Conservation (phyloP, 2,329 filamentous ascomycete genomes). For the Venturiaceae sp. region DNA sequence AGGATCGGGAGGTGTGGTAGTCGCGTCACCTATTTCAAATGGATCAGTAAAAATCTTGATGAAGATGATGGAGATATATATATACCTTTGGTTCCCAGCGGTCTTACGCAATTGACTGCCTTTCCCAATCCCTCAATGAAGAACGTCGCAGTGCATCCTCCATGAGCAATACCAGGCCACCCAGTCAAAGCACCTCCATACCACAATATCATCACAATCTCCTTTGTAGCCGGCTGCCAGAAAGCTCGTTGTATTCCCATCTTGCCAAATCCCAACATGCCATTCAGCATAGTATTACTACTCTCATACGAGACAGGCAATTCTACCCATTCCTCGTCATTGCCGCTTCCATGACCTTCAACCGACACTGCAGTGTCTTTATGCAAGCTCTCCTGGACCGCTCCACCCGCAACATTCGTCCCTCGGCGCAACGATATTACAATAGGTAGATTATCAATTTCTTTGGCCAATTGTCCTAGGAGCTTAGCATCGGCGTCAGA, state of each 20-base stretch:
- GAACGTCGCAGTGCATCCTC: slow-evolving; percentile 58
- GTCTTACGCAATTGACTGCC: slow-evolving; percentile 31
- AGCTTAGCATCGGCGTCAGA: not conserved
- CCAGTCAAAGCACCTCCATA: slow-evolving; percentile 56
- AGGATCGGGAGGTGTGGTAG: slow-evolving; percentile 17
- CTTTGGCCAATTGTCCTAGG: not conserved
- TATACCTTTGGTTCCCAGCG: not conserved
- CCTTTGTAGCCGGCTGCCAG: slow-evolving; percentile 21
- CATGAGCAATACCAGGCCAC: slow-evolving; percentile 65
- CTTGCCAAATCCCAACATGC: not conserved
- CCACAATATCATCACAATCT: slow-evolving; percentile 54
- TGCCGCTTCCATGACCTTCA: not conserved
- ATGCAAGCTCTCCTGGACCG: not conserved
- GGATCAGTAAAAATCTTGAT: slow-evolving; percentile 17
- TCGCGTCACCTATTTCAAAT: not conserved
- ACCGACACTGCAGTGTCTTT: not conserved
- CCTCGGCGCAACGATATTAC: not conserved
- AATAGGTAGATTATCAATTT: not conserved
- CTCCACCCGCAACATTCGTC: not conserved
- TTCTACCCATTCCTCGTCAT: not conserved
- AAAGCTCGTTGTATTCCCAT: slow-evolving; percentile 2
- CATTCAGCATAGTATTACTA: not conserved
- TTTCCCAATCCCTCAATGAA: slow-evolving; percentile 62
- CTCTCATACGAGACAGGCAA: not conserved
- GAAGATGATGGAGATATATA: no score